A percentile compares a stretch with the other conserved stretches of the same genome.
Conservation (phyloP, 306 rosid genomes). For the Glycyrrhiza uralensis region DNA sequence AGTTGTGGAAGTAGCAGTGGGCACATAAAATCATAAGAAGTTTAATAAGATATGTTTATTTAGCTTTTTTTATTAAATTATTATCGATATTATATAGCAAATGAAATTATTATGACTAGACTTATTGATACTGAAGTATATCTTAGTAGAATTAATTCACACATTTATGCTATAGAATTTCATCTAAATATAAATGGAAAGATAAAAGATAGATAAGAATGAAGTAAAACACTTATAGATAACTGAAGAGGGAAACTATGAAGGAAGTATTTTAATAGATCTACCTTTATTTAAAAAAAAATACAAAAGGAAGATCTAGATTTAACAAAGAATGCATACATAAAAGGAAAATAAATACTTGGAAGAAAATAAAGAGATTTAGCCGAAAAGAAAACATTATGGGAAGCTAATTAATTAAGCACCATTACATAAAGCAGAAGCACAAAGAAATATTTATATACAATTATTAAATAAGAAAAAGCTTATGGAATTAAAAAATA, state of each 20-base stretch:
- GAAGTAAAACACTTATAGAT: background rate
- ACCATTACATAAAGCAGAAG: background rate
- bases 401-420: background rate
- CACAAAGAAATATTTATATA: background rate
- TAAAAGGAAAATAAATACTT: background rate
- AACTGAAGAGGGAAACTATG: background rate
- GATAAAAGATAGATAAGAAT: no score
- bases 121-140: no score
- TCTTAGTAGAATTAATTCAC: no score
- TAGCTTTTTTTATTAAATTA: no score
- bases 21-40: no score
- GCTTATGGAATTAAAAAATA: background rate
- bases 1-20: no score
- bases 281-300: background rate
- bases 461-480: background rate
- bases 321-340: background rate
- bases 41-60: no score
- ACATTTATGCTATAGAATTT: no score
- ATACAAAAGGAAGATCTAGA: background rate
- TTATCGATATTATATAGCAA: no score
- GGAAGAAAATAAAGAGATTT: background rate
- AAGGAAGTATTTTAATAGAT: background rate
- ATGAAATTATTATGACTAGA: no score
- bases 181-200: no score
- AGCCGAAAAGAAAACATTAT: background rate